Base-by-base conservation (phyloP, 345 rosid genomes). In the Raphanus sativus region DNA sequence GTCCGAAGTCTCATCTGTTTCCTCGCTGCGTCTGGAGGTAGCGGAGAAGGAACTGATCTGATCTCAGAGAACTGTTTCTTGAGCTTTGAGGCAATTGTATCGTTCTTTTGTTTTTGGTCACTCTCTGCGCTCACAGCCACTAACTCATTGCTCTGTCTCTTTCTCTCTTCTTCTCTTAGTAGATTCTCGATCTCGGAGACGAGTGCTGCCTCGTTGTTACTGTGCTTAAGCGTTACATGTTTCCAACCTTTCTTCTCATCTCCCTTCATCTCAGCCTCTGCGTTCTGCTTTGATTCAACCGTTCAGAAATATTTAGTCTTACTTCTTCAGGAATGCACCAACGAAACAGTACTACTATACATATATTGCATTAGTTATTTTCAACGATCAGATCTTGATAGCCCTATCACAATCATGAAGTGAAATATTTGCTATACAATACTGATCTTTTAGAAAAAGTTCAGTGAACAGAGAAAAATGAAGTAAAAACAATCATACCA, bases 1-100 rank as follows among this genome's bases (percentile, higher is more conserved):
- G 90, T 88, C 69, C 91, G 85, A 66, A 90, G 83, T 62, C 83
- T 78, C 68, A 75, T 75, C 78, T 86, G 90, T 82, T 79, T 89
- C 79, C 70, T 73, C 11, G 67, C 81, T 65, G 81, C 81, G 13
- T 78, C 86, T 30, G 82, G 85, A 26, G 86, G 82, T 67, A 85
- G 80, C 38, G 74, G 72, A 30, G 65, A 69, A 26, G 73, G 71
- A 34, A 21, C 60, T 16, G 81, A 48, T 45, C 80, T 82, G 64
- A 85, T 83, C 73, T 83, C 86, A 8, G 77, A 75, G 77, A 75
- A 75, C 70, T 79, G 82, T 77, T 84, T 82, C 84, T 83, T 81
- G 3, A 63, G 60, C 67, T 65, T 61, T 1, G 65, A 17, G 26
- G 78, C 45, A 16, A 70, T 77, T 55, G 62, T 55, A 16, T 76